Percentiles rank a stretch among this genome's conserved stretches.
phyloP scores from a whole-genome alignment of 345 rosid species.

The Salix suchowensis region DNA sequence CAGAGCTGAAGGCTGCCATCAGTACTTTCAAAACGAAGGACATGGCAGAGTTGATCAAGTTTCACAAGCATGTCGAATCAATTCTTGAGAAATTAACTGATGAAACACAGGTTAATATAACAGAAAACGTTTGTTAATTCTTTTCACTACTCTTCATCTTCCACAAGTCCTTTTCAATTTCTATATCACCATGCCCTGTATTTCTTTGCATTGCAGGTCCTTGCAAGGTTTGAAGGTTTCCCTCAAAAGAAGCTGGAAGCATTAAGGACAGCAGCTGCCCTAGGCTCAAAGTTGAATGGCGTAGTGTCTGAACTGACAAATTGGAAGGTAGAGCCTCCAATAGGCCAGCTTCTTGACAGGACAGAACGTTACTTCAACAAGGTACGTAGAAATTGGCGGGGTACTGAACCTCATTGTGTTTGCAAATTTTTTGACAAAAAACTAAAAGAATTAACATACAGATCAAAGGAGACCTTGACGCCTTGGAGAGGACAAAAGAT shows the following conservation, averaged over 20 bases:
- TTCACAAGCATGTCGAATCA: slow-evolving; percentile 72
- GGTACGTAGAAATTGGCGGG: slow-evolving; percentile 27
- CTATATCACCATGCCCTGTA: neutral
- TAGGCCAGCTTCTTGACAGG: slow-evolving; percentile 66
- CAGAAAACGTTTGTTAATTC: neutral
- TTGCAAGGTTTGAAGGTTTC: slow-evolving; percentile 82
- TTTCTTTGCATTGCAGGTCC: slow-evolving; percentile 44
- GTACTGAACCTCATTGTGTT: neutral
- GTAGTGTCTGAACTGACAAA: slow-evolving; percentile 53
- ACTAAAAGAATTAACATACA: slow-evolving; percentile 14
- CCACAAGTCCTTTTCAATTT: neutral
- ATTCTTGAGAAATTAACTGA: slow-evolving; percentile 78
- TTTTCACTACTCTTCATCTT: neutral
- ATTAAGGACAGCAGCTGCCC: slow-evolving; percentile 62
- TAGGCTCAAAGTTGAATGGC: slow-evolving; percentile 50
- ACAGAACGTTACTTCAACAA: slow-evolving; percentile 72
- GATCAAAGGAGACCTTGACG: slow-evolving; percentile 74
- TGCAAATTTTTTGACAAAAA: neutral
- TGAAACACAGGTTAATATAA: slow-evolving; percentile 67
- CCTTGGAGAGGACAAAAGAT: slow-evolving; percentile 72
- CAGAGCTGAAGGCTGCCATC: slow-evolving; percentile 49
- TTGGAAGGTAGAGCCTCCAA: slow-evolving; percentile 64
- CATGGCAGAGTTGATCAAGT: slow-evolving; percentile 65
- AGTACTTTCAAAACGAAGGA: slow-evolving; percentile 65
- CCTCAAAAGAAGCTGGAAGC: slow-evolving; percentile 88